Conservation (phyloP, 768 basidiomycete genomes). For the Termitomyces sp. region DNA sequence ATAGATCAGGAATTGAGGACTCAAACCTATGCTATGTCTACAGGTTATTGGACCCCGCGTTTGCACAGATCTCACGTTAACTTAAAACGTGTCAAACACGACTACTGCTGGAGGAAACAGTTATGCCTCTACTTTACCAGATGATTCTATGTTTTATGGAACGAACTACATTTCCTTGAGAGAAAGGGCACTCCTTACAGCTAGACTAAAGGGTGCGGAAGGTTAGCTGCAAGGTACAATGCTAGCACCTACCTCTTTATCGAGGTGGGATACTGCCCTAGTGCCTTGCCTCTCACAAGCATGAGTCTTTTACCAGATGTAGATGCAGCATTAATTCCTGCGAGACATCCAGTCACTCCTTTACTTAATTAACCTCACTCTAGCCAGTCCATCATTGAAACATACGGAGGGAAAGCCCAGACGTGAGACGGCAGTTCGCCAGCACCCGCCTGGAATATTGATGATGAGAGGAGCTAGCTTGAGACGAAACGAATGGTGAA, state of each 20-base stretch:
- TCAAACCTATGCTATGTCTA: too few relatives aligned
- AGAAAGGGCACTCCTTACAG: too few relatives aligned
- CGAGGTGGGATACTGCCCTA: conserved; percentile 62
- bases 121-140: too few relatives aligned
- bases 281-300: conserved; percentile 52
- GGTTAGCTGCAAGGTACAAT: too few relatives aligned
- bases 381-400: conserved; percentile 46
- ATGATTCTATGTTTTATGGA: too few relatives aligned
- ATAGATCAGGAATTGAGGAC: too few relatives aligned
- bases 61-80: too few relatives aligned
- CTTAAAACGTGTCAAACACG: too few relatives aligned
- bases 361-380: conserved; percentile 32
- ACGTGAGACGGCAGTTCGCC: conserved; percentile 33
- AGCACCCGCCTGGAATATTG: conserved; percentile 32
- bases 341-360: conserved; percentile 47
- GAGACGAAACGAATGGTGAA: background rate
- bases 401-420: conserved; percentile 42
- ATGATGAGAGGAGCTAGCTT: background rate
- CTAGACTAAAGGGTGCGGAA: too few relatives aligned
- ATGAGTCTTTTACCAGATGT: conserved; percentile 59
- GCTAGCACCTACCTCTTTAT: conserved; percentile 49
- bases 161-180: too few relatives aligned
- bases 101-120: too few relatives aligned
- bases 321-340: conserved; percentile 48
- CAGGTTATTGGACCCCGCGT: too few relatives aligned